These are phyloP conservation scores for Butyriboletus loyo DNA, from an alignment of 768 basidiomycete species.

Conservation along the genomic window DNA sequence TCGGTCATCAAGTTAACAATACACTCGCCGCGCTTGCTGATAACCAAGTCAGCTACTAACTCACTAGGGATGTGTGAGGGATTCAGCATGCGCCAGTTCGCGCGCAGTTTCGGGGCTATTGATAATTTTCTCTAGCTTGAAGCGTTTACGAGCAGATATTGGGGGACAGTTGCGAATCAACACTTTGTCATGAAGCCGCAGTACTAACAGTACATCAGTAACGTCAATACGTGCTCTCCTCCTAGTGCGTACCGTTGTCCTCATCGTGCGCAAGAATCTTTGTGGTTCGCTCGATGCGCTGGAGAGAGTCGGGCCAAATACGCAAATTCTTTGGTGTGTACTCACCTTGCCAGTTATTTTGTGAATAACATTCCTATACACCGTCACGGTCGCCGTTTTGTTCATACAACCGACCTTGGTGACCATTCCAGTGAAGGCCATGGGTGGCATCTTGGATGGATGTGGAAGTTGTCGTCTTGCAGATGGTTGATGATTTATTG, in stretches of 20 bases:
- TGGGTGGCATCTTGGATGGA: conserved; percentile 61
- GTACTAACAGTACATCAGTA: conserved; percentile 38
- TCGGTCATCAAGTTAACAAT: not conserved
- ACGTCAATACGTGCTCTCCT: not conserved
- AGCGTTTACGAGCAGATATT: conserved; percentile 74
- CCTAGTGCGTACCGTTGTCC: conserved; percentile 52
- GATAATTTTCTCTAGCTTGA: conserved; percentile 64
- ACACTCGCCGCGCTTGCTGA: not conserved
- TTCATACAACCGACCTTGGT: conserved; percentile 81
- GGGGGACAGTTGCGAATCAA: conserved; percentile 81
- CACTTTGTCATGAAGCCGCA: conserved; percentile 68
- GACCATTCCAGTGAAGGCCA: conserved; percentile 71
- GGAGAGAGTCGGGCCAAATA: conserved; percentile 3
- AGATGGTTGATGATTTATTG: not conserved
- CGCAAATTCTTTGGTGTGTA: not conserved
- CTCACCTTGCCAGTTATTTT: conserved; percentile 73
- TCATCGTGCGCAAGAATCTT: conserved; percentile 80
- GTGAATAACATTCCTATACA: conserved; percentile 71
- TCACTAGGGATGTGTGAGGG: not conserved
- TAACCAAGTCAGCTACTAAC: not conserved
- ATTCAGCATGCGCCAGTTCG: conserved; percentile 32
- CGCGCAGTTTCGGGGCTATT: conserved; percentile 67
- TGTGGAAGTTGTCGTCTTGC: not conserved
- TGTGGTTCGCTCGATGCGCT: conserved; percentile 74
- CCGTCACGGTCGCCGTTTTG: conserved; percentile 82